These are phyloP conservation scores for Parmelia sp. DNA, from an alignment of 495 filamentous ascomycete genomes.

Conservation along the genomic window DNA sequence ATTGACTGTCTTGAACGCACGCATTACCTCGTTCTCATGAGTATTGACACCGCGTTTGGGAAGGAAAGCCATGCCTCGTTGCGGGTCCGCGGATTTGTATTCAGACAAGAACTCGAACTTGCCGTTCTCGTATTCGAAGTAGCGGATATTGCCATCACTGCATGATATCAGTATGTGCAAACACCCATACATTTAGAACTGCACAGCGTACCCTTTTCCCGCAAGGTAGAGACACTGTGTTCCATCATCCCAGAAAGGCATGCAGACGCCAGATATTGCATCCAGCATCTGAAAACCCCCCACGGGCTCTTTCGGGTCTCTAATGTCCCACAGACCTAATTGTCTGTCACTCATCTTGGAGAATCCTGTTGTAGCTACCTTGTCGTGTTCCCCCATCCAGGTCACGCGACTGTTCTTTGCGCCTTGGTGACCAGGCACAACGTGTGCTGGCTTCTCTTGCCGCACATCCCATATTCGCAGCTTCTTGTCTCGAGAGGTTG, in stretches of 20 bases:
- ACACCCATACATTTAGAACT: background rate
- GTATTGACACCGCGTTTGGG: constrained; percentile 93
- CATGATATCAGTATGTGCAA: constrained; percentile 3
- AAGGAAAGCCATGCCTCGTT: constrained; percentile 89
- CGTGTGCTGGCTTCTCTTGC: constrained; percentile 81
- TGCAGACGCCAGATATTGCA: constrained; percentile 93
- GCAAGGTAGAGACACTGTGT: constrained; percentile 90
- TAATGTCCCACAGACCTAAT: constrained; percentile 90
- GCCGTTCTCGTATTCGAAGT: constrained; percentile 95
- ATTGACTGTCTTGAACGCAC: constrained; percentile 93
- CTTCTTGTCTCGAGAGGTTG: constrained; percentile 97
- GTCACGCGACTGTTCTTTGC: constrained; percentile 95
- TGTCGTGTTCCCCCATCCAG: constrained; percentile 94
- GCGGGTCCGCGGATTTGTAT: constrained; percentile 90
- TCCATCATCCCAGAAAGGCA: constrained; percentile 99
- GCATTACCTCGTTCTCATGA: constrained; percentile 93
- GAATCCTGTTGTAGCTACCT: constrained; percentile 93
- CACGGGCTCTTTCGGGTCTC: constrained; percentile 69
- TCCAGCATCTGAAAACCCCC: constrained; percentile 84
- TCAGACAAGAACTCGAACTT: constrained; percentile 95
- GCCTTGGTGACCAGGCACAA: constrained; percentile 76
- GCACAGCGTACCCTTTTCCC: constrained; percentile 75
- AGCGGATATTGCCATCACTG: constrained; percentile 96
- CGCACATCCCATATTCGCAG: constrained; percentile 93
- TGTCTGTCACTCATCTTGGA: constrained; percentile 97